Conservation (phyloP, 441 rosid genomes). For the Adansonia gregorii region DNA sequence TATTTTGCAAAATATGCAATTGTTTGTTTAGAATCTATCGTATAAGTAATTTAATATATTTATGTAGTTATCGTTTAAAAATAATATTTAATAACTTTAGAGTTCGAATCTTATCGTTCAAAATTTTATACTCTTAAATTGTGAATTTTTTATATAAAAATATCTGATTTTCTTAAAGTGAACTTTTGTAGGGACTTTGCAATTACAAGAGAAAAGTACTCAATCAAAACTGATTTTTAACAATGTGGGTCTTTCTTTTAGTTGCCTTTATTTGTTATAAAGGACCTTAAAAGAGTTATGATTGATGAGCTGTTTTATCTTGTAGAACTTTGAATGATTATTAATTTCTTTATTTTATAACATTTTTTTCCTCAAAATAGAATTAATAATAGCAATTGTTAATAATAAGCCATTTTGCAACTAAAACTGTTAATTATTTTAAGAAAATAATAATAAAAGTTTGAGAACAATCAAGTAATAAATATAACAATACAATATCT, state of each 20-base stretch:
- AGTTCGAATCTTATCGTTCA: no score
- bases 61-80: not conserved
- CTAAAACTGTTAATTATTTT: not conserved
- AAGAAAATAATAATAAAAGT: no score
- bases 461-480: not conserved
- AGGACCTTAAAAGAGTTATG: constrained; percentile 4
- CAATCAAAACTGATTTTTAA: not conserved
- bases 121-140: no score
- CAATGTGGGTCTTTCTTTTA: not conserved
- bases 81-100: not conserved
- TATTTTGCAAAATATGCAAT: not conserved
- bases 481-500: not conserved
- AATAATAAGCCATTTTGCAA: not conserved
- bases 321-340: not conserved
- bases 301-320: not conserved
- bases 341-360: not conserved
- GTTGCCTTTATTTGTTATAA: not conserved
- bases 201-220: not conserved
- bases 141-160: no score
- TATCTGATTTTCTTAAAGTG: not conserved
- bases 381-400: not conserved
- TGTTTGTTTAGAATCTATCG: not conserved
- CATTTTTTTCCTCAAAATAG: not conserved
- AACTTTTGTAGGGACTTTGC: not conserved
- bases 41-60: not conserved